phyloP scores from a whole-genome alignment of 2,329 filamentous ascomycete genomes.

The Venturia carpophila region DNA sequence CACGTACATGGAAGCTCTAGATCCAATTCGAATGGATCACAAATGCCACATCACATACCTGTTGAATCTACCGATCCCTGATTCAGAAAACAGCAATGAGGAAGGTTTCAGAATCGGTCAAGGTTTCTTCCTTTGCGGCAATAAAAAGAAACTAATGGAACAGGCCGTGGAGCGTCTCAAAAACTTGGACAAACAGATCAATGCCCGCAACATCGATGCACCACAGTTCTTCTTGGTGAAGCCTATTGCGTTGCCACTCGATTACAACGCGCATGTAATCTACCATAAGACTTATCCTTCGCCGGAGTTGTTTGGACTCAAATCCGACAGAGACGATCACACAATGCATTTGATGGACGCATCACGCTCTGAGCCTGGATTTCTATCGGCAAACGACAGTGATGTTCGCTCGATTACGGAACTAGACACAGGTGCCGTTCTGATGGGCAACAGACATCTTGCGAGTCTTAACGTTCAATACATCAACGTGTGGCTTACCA shows the following conservation, averaged over 20 bases:
- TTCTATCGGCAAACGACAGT: not conserved
- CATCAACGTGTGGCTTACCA: conserved; percentile 5
- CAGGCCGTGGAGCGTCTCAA: conserved; percentile 1
- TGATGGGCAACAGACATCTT: not conserved
- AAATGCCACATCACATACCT: conserved; percentile 7
- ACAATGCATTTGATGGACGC: not conserved
- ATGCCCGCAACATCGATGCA: not conserved
- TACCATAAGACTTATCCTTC: not conserved
- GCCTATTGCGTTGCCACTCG: not conserved
- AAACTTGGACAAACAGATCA: not conserved
- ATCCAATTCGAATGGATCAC: conserved; percentile 14
- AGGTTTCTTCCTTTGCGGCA: conserved; percentile 10
- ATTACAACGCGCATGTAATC: conserved; percentile 10
- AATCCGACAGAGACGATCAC: not conserved
- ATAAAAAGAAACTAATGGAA: not conserved
- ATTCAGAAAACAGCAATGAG: not conserved
- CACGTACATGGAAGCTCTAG: conserved; percentile 3
- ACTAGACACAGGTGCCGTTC: not conserved
- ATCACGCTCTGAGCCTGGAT: not conserved
- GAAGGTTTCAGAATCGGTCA: not conserved
- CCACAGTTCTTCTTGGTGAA: conserved; percentile 13
- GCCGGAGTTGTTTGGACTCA: not conserved
- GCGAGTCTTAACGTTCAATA: conserved; percentile 6
- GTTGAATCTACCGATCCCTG: not conserved
- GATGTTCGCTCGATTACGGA: not conserved